Conservation (phyloP, 352 stramenopile genomes). For the Globisporangium paroecandrum region DNA sequence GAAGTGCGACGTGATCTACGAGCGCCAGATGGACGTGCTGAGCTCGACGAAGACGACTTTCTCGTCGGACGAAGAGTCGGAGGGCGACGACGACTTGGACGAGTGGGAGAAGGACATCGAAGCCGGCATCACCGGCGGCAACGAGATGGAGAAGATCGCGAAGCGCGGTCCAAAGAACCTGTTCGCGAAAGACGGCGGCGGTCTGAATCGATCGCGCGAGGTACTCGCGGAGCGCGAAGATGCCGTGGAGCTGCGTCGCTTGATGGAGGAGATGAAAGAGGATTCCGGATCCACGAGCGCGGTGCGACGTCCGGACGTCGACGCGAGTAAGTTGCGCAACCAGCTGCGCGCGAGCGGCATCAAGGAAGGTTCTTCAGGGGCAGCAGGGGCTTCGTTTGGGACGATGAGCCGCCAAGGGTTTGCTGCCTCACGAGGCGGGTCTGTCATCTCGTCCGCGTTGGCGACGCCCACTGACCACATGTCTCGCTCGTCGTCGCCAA, state of each 20-base stretch:
- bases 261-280: slow-evolving; percentile 85
- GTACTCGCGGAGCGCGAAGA: slow-evolving; percentile 74
- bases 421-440: slow-evolving; percentile 49
- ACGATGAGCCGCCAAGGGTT: slow-evolving; percentile 26
- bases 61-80: slow-evolving; percentile 72
- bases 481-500: slow-evolving; percentile 66
- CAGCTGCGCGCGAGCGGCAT: slow-evolving; percentile 76
- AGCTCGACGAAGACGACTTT: slow-evolving; percentile 56
- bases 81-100: slow-evolving; percentile 67
- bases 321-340: slow-evolving; percentile 55
- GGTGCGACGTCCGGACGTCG: slow-evolving; percentile 57
- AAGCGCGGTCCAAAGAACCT: slow-evolving; percentile 73
- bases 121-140: slow-evolving; percentile 65
- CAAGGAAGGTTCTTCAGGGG: slow-evolving; percentile 29
- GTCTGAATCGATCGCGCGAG: slow-evolving; percentile 73
- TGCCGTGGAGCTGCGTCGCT: slow-evolving; percentile 64
- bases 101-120: slow-evolving; percentile 76
- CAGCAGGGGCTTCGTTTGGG: slow-evolving; percentile 16
- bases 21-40: slow-evolving; percentile 80
- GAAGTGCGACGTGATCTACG: slow-evolving; percentile 83
- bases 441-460: slow-evolving; percentile 58
- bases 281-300: slow-evolving; percentile 31
- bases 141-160: slow-evolving; percentile 44
- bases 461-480: slow-evolving; percentile 62
- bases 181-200: slow-evolving; percentile 70